Evolutionary conservation across 1,139 yeast species (phyloP).

Genomic region (Scheffersomyces titani): DNA sequence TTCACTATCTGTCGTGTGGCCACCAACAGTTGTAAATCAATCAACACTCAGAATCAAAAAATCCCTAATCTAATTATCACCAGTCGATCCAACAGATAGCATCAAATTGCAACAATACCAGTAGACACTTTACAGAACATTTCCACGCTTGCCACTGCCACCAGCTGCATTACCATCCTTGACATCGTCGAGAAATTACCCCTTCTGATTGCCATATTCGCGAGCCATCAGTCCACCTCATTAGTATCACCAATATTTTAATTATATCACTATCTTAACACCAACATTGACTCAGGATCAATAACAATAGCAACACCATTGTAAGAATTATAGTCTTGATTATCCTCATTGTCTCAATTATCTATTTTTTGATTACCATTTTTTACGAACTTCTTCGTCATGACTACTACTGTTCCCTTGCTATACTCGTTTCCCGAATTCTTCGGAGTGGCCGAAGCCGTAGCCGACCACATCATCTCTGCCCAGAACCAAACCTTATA

Average conservation of each 20-base stretch:
- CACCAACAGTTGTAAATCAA: background rate
- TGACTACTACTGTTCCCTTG: conserved; percentile 93
- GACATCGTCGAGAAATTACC: background rate
- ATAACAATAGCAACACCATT: background rate
- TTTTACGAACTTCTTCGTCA: conserved; percentile 18
- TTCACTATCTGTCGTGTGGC: background rate
- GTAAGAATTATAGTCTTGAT: background rate
- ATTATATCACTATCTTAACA: background rate
- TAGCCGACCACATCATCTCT: conserved; percentile 82
- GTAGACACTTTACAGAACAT: background rate
- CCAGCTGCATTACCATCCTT: background rate
- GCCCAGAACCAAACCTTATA: conserved; percentile 75
- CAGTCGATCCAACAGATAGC: background rate
- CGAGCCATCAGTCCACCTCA: background rate
- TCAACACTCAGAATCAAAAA: background rate
- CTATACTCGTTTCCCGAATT: conserved; percentile 89
- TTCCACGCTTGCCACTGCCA: background rate
- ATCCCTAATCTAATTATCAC: background rate
- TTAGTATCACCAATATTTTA: background rate
- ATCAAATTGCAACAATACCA: background rate
- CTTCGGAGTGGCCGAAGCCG: conserved; percentile 90
- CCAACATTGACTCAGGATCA: background rate
- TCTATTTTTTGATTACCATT: background rate
- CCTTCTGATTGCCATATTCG: background rate
- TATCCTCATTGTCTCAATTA: background rate